phyloP scores from a whole-genome alignment of 495 filamentous ascomycete species.

The Lophium mytilinum region DNA sequence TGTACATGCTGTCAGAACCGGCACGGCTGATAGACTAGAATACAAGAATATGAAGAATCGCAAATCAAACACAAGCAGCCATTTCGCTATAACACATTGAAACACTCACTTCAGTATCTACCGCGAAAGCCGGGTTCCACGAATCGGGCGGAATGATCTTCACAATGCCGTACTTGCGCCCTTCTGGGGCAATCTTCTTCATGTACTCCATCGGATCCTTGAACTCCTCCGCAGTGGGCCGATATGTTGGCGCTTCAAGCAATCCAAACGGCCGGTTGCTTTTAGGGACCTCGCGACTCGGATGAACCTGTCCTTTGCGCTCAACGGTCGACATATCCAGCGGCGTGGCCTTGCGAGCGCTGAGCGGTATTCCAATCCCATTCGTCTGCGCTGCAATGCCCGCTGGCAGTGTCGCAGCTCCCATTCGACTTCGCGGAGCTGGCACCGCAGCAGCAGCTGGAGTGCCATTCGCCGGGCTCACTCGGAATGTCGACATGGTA shows the following conservation, averaged over 20 bases:
- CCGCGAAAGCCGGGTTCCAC: constrained; percentile 92
- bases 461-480: constrained; percentile 3
- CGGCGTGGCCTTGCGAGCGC: constrained; percentile 59
- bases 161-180: constrained; percentile 77
- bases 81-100: not conserved
- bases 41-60: too few species aligned
- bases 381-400: constrained; percentile 21
- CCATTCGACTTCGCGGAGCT: constrained; percentile 16
- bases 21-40: not conserved
- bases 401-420: constrained; percentile 1
- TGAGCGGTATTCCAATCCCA: constrained; percentile 45
- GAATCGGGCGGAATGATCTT: constrained; percentile 89
- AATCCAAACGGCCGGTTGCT: constrained; percentile 72
- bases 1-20: constrained; percentile 32
- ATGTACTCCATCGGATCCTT: constrained; percentile 91
- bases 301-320: constrained; percentile 69
- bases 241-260: constrained; percentile 83
- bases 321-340: constrained; percentile 88
- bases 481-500: constrained; percentile 14
- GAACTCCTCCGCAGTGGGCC: constrained; percentile 88
- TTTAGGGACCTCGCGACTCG: constrained; percentile 67
- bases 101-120: constrained; percentile 84
- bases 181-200: constrained; percentile 77
- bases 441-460: not conserved
- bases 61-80: too few species aligned